Evolutionary conservation across 805 yeast species (phyloP), one percentile per base, ranked within the genome.

Genomic region (Myxozyma lipomycoides): DNA sequence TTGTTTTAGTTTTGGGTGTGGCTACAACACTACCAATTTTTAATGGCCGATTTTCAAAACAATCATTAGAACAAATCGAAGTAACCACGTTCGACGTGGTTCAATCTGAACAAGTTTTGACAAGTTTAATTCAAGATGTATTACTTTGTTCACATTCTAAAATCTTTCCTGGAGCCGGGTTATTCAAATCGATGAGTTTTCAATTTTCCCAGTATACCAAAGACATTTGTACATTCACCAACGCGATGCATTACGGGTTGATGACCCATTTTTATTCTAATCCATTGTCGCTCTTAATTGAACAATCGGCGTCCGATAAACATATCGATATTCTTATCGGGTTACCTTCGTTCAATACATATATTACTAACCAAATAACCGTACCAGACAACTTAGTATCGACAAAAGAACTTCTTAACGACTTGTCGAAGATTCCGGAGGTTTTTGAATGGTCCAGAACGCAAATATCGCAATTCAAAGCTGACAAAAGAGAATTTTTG

Each of bases 251-350:
- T 45, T 70, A 71, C 40, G 61, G 65, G 1, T 51, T 59, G 42
- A 64, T 71, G 64, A 57, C 68, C 1, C 69, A 68, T 44, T 71
- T 60, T 55, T 68, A 66, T 23, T 64, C 73, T 9, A 67, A 68
- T 42, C 73, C 74, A 1, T 60, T 70, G n/a, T 46, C 52, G 21
- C 60, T 70, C 1, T 35, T 62, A 2, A 46, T 62, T 25, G 51
- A 43, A 24, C 51, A 23, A 23, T 40, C 37, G 40, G 19, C 22
- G 24, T 19, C 15, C 36, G 39, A 21, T 2, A 40, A 45, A 3
- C 62, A 69, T 40, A 42, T 49, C 12, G 40, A 44, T 2, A 66
- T 70, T 1, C 46, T 71, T 1, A 61, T 73, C 36, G 60, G 63
- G 59, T 56, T 72, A 28, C 71, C 72, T 0, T 71, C 77, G 0